Evolutionary conservation across 768 basidiomycete species (phyloP), one percentile per base, ranked within the genome.

Genomic region (Dictyophora rubrovolvata): DNA sequence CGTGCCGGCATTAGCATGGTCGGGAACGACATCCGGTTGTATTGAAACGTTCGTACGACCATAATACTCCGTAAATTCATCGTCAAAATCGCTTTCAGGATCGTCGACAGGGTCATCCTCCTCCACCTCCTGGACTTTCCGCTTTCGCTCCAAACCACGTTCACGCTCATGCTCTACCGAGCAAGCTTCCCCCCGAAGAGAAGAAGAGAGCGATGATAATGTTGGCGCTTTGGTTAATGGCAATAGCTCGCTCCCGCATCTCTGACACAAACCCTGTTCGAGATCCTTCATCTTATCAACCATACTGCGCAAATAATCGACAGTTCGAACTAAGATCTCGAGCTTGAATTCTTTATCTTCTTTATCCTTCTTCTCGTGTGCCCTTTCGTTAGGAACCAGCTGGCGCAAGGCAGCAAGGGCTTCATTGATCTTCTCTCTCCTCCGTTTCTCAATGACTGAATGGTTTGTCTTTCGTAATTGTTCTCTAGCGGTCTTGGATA

Each of bases 351-450:
- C 91, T 67, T 89, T 89, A 65, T 86, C 88, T 69, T 81, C 80
- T 61, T 79, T 76, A 60, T 77, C 74, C 55, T 76, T 75, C 65
- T 81, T 84, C 4, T 77, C 76, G 12, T 73, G 74, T 14, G 68
- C 66, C 16, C 48, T 49, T 55, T 79, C 77, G 8, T 74, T 66
- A 0, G 92, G 91, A 0, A 95, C 90, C 65, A 96, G 83, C 63
- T 78, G 76, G 62, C 85, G 82, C 49, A 97, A 72, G 1, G 85
- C 82, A 1, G 85, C 78, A 5, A 97, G 77, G 0, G 93, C 91
- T 54, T 91, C 86, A 68, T 98, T 98, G 63, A 98, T 97, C 79
- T 96, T 96, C 11, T 94, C 95, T 60, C 94, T 78, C 33, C 94
- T 75, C 0, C 93, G 84, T 68, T 94, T 89, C 73, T 98, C 94